Conservation (phyloP, 495 filamentous ascomycete genomes). For the Sphaerosporella brunnea region DNA sequence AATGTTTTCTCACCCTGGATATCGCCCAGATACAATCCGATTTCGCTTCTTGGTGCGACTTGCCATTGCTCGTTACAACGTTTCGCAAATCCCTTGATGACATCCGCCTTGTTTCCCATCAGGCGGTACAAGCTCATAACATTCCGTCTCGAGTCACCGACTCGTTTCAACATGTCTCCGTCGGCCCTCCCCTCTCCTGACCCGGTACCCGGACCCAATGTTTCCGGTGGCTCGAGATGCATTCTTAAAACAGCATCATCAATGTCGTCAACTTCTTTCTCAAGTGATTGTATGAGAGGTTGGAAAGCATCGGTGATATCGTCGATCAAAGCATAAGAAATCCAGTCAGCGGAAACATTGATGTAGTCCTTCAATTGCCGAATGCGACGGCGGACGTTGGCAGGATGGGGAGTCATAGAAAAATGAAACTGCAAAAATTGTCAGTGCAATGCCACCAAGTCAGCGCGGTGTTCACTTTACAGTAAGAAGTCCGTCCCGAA, state of each 20-base stretch:
- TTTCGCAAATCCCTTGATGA: conserved; percentile 92
- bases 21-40: conserved; percentile 87
- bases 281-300: conserved; percentile 69
- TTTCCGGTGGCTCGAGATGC: conserved; percentile 18
- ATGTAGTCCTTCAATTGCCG: conserved; percentile 86
- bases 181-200: conserved; percentile 22
- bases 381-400: conserved; percentile 80
- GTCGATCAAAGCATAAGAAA: conserved; percentile 97
- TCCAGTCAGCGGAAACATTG: conserved; percentile 85
- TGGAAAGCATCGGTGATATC: conserved; percentile 94
- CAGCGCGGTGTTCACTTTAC: neutral
- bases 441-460: neutral
- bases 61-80: conserved; percentile 94
- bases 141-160: conserved; percentile 79
- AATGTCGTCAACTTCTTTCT: conserved; percentile 74
- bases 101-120: conserved; percentile 88
- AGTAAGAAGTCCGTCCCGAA: conserved; percentile 73
- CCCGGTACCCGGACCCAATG: conserved; percentile 27
- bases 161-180: conserved; percentile 56
- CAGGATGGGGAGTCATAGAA: conserved; percentile 60
- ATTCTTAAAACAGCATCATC: conserved; percentile 74
- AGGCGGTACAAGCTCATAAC: conserved; percentile 87
- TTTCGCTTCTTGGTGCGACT: conserved; percentile 83
- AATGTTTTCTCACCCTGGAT: conserved; percentile 41
- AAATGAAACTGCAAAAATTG: conserved; percentile 32